Evolutionary conservation across 345 rosid genomes (phyloP).

Genomic region (Melastoma malabathricum): DNA sequence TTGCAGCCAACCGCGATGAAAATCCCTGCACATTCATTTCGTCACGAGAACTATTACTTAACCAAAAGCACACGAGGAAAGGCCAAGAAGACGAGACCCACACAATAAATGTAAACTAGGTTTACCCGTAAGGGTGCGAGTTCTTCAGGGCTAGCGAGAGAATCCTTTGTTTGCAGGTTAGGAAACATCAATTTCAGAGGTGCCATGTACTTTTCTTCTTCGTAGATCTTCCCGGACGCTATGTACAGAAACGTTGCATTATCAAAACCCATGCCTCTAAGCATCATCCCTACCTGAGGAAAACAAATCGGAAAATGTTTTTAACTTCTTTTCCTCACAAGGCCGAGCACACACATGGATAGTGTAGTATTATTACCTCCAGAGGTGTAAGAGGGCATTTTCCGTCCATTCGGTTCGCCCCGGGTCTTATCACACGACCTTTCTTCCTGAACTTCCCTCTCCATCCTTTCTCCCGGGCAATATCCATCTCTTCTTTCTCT

Average conservation of each 20-base stretch:
- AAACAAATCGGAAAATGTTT: too few species aligned
- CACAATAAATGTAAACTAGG: too few species aligned
- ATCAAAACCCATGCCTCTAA: slow-evolving; percentile 94
- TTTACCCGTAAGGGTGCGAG: slow-evolving; percentile 82
- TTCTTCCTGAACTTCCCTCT: slow-evolving; percentile 88
- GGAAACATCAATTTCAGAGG: slow-evolving; percentile 91
- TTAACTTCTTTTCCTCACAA: not conserved
- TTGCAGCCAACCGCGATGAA: slow-evolving; percentile 88
- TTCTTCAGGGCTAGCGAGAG: slow-evolving; percentile 65
- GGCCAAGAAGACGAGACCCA: too few species aligned
- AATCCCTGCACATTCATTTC: slow-evolving; percentile 40
- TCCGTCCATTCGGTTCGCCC: slow-evolving; percentile 85
- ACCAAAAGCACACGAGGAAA: too few species aligned
- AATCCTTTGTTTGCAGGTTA: slow-evolving; percentile 73
- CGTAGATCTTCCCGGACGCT: slow-evolving; percentile 88
- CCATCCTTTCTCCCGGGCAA: slow-evolving; percentile 90
- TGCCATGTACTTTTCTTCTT: slow-evolving; percentile 79
- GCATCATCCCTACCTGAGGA: slow-evolving; percentile 89
- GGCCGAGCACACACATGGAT: not conserved
- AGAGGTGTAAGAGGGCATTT: slow-evolving; percentile 90
- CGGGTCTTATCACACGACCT: slow-evolving; percentile 81
- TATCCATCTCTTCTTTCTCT: slow-evolving; percentile 84
- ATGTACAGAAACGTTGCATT: slow-evolving; percentile 62
- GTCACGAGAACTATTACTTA: too few species aligned
- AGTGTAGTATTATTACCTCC: slow-evolving; percentile 33